These are phyloP conservation scores for Solanum paucissectum DNA, from an alignment of 257 asterid species.

Conservation along the genomic window DNA sequence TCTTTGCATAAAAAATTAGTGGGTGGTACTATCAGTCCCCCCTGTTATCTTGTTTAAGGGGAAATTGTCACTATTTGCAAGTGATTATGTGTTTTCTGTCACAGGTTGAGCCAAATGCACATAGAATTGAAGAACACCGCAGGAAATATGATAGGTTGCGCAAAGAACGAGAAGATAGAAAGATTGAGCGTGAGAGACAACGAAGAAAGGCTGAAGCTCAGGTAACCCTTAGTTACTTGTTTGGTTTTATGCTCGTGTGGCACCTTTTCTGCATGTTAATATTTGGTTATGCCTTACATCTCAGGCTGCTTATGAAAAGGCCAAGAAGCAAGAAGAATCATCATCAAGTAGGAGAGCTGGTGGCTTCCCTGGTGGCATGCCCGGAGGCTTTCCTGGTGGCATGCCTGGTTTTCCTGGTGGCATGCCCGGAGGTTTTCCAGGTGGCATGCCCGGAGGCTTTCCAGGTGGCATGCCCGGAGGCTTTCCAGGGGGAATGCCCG, in stretches of 20 bases:
- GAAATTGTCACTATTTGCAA: background rate
- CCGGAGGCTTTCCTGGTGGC: background rate
- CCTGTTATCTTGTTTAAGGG: background rate
- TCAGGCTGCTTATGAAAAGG: slow-evolving; percentile 95
- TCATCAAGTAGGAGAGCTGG: slow-evolving; percentile 58
- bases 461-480: slow-evolving; percentile 52
- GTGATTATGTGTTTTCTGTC: background rate
- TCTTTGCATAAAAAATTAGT: background rate
- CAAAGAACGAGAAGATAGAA: slow-evolving; percentile 77
- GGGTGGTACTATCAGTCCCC: background rate
- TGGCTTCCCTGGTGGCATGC: slow-evolving; percentile 38
- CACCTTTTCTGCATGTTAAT: background rate
- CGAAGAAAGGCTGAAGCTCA: slow-evolving; percentile 90
- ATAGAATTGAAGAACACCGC: slow-evolving; percentile 85
- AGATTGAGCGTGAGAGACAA: slow-evolving; percentile 57
- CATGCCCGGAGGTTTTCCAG: background rate
- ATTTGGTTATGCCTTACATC: background rate
- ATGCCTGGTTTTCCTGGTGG: slow-evolving; percentile 34
- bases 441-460: slow-evolving; percentile 17
- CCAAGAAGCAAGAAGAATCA: slow-evolving; percentile 78
- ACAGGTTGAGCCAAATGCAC: slow-evolving; percentile 93
- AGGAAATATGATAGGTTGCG: slow-evolving; percentile 83
- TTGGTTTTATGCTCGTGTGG: background rate
- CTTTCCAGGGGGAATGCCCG: slow-evolving; percentile 2
- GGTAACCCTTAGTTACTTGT: slow-evolving; percentile 21